phyloP scores from a whole-genome alignment of 2,329 filamentous ascomycete species.

The Teratosphaeria zuluensis region DNA sequence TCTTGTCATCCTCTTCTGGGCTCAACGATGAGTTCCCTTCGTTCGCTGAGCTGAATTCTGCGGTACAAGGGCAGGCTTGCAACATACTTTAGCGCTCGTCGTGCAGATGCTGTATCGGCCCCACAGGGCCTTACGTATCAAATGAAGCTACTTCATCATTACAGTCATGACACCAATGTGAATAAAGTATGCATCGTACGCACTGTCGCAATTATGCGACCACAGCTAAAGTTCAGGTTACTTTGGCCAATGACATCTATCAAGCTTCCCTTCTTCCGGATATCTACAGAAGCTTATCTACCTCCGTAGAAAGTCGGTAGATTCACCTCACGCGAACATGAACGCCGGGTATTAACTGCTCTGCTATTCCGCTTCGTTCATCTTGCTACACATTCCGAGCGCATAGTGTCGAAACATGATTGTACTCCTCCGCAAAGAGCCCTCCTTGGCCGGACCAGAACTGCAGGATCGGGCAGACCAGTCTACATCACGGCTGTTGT shows the following conservation, averaged over 20 bases:
- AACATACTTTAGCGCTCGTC: too few species aligned
- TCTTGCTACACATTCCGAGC: not conserved
- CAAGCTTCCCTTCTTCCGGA: not conserved
- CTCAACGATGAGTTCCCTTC: not conserved
- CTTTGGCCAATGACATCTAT: not conserved
- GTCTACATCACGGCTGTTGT: conserved; percentile 24
- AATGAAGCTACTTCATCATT: not conserved
- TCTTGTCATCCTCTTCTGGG: not conserved
- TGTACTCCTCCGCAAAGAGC: conserved; percentile 9
- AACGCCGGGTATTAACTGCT: not conserved
- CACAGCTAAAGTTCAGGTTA: not conserved
- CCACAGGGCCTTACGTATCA: too few species aligned
- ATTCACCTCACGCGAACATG: not conserved
- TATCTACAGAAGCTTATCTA: not conserved
- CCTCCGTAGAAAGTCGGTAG: not conserved
- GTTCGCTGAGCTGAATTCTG: too few species aligned
- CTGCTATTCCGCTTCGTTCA: not conserved
- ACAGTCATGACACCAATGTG: not conserved
- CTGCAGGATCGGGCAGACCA: conserved; percentile 7
- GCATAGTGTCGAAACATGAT: conserved; percentile 4
- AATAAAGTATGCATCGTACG: not conserved
- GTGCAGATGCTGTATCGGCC: too few species aligned
- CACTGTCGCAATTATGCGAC: not conserved
- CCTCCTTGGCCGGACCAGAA: not conserved
- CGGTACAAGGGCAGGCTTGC: too few species aligned